phyloP scores from a whole-genome alignment of 208 protist genomes.

The Herpetomonas samuelpessoai region DNA sequence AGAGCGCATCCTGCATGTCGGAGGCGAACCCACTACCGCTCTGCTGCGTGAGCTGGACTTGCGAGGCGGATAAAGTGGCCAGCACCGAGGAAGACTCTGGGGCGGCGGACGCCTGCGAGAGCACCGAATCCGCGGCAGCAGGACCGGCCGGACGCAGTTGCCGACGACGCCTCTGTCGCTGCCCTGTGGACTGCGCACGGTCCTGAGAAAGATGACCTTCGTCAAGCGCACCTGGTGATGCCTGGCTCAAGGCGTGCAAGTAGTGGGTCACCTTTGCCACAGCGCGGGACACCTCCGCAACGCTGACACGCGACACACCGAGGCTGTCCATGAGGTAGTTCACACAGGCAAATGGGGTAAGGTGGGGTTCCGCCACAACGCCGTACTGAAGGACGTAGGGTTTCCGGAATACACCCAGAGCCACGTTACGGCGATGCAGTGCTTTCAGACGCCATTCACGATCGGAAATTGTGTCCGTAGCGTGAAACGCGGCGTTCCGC shows the following conservation, averaged over 20 bases:
- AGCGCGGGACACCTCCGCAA: constrained; percentile 24
- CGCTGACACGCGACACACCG: constrained; percentile 14
- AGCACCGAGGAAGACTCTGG: constrained; percentile 9
- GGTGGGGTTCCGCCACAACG: constrained; percentile 48
- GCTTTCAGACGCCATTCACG: neutral
- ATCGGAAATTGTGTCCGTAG: neutral
- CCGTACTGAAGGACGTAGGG: constrained; percentile 18
- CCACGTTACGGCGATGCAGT: neutral
- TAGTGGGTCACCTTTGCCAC: constrained; percentile 22
- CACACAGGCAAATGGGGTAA: constrained; percentile 46
- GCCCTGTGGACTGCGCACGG: neutral
- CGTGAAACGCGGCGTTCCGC: neutral
- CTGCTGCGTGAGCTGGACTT: constrained; percentile 12
- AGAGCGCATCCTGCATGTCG: constrained; percentile 43
- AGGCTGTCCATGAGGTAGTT: constrained; percentile 60
- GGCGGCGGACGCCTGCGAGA: neutral
- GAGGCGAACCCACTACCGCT: constrained; percentile 12
- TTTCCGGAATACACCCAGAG: neutral
- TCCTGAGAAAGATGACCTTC: neutral
- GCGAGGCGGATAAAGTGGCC: constrained; percentile 9
- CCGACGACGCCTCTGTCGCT: neutral
- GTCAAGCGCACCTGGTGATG: constrained; percentile 7
- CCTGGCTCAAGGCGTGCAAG: constrained; percentile 27
- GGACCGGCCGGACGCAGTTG: neutral
- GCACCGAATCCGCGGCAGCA: neutral